Base-by-base conservation (phyloP, 1,284 basidiomycete species). In the Melampsora americana region DNA sequence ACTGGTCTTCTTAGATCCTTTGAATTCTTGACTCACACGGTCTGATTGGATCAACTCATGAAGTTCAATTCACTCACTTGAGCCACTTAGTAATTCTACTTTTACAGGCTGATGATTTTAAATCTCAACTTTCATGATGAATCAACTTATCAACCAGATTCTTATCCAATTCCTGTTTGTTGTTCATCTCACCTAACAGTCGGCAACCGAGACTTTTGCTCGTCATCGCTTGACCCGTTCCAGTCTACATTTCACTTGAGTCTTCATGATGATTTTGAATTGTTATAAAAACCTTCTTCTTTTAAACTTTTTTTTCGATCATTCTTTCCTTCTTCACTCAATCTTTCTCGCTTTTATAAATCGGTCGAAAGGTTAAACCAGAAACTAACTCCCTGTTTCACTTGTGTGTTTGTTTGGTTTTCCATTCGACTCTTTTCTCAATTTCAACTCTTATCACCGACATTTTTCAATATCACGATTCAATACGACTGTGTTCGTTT, bases 181-280 rank as follows among this genome's bases (percentile, higher is more conserved):
- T 53, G 50, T 53, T 53, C 50, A 53, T 53, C 50, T 53, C 50
- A 2, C 50, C 1, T 26, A 53, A 6, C 50, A 39, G 39, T 53
- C 50, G 26, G 26, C 50, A 53, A 20, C 50, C 26, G 20, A 53
- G 26, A 7, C 7, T 26, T 20, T 26, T 26, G 50, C 50, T n/a
- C 50, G 20, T 26, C 50, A 53, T 53, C 20, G 5, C 50, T 53
- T 26, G 12, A 53, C 50, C 20, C 20, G 20, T n/a, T 53, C 16
- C 50, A 53, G 50, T 26, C 50, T n/a, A 26, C 50, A 20, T 53
- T 53, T 20, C 50, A n/a, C 50, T n/a, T 53, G 50, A 53, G 50
- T 53, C 1, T 53, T 20, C 20, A 53, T 1, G 20, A 53, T 26
- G 20, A 26, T 26, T 53, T 23, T 53, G 50, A 1, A 53, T 53